A percentile compares a stretch with the other conserved stretches of the same genome.
Conservation (phyloP, 2,329 filamentous ascomycete genomes). For the Calonectria naviculata region DNA sequence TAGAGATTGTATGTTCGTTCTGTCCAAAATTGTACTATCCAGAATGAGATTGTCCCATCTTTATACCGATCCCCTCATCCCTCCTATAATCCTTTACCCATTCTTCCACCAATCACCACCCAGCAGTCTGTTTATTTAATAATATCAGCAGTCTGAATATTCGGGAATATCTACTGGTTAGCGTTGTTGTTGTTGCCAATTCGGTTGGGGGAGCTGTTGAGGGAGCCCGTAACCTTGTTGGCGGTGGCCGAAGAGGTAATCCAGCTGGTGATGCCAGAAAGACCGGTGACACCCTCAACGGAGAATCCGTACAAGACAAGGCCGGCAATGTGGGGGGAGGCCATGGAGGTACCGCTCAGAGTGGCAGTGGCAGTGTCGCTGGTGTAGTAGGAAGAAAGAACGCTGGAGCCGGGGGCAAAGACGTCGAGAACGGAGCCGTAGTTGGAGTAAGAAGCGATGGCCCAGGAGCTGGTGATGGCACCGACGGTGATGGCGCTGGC, state of each 20-base stretch:
- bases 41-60: not conserved
- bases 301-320: conserved; percentile 61
- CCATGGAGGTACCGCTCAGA: conserved; percentile 74
- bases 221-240: conserved; percentile 51
- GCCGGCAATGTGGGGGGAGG: conserved; percentile 70
- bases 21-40: not conserved
- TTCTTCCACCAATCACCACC: not conserved
- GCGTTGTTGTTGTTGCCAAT: conserved; percentile 61
- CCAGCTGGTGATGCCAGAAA: conserved; percentile 51
- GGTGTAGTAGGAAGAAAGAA: conserved; percentile 62
- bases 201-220: conserved; percentile 57
- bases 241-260: conserved; percentile 55
- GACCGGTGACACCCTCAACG: conserved; percentile 50
- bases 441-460: conserved; percentile 61
- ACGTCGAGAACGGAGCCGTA: conserved; percentile 61
- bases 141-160: not conserved
- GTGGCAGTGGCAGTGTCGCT: conserved; percentile 54
- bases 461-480: conserved; percentile 50
- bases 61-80: not conserved
- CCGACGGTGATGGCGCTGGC: conserved; percentile 47
- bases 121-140: not conserved
- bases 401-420: conserved; percentile 59
- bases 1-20: not conserved
- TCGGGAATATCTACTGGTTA: conserved; percentile 34
- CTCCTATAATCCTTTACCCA: not conserved